phyloP scores from a whole-genome alignment of 2,329 filamentous ascomycete species.

The Emmonsia crescens region DNA sequence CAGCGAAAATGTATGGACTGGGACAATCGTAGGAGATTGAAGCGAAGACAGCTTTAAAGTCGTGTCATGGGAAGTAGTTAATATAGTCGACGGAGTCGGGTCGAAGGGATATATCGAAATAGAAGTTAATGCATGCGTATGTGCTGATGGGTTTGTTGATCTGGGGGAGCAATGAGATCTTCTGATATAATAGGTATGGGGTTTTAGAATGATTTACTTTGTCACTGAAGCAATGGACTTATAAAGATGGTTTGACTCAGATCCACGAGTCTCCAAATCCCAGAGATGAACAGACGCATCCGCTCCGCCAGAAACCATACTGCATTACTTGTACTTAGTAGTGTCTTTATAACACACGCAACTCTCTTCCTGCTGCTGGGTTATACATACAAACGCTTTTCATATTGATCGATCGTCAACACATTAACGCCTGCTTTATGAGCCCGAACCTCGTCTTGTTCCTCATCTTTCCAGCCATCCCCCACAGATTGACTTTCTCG shows the following conservation, averaged over 20 bases:
- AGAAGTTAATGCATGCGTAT: conserved; percentile 37
- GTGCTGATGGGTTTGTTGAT: conserved; percentile 26
- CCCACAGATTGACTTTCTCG: background rate
- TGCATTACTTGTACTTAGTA: conserved; percentile 21
- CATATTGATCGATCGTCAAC: conserved; percentile 69
- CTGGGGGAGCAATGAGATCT: conserved; percentile 9
- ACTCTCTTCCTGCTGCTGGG: conserved; percentile 13
- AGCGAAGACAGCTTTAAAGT: conserved; percentile 36
- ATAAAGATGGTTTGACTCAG: conserved; percentile 40
- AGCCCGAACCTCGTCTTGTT: conserved; percentile 34
- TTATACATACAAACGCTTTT: conserved; percentile 54
- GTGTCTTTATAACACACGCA: background rate
- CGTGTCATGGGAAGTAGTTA: conserved; percentile 37
- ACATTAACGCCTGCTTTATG: conserved; percentile 71
- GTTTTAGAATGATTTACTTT: conserved; percentile 16
- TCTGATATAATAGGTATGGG: background rate
- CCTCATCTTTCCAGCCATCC: conserved; percentile 15
- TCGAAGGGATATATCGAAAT: conserved; percentile 40
- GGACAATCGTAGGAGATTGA: conserved; percentile 28
- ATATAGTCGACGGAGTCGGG: conserved; percentile 35
- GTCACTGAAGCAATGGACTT: conserved; percentile 40
- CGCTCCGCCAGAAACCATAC: conserved; percentile 73
- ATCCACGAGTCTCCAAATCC: conserved; percentile 60
- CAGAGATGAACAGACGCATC: conserved; percentile 78
- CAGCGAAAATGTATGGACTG: conserved; percentile 37